phyloP scores from a whole-genome alignment of 2,329 filamentous ascomycete species.

The Fusarium sp. region DNA sequence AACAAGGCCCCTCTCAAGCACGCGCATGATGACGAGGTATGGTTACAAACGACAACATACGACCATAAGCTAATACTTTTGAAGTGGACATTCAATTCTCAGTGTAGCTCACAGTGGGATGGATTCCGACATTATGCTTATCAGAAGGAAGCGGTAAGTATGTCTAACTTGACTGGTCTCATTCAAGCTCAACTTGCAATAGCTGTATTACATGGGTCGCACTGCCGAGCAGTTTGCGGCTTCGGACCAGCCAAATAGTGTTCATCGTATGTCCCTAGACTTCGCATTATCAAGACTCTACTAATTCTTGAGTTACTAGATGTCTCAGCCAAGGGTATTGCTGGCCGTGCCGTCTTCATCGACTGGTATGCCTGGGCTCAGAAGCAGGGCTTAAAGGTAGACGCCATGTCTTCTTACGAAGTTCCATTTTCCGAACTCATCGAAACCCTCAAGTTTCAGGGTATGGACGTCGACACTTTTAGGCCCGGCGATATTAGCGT shows the following conservation, averaged over 20 bases:
- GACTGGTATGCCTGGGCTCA: constrained; percentile 35
- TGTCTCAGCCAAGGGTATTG: constrained; percentile 22
- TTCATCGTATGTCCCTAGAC: constrained; percentile 27
- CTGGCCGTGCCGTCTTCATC: constrained; percentile 27
- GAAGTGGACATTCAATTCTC: constrained; percentile 31
- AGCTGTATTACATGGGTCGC: constrained; percentile 42
- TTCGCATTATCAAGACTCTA: neutral
- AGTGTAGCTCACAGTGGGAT: constrained; percentile 41
- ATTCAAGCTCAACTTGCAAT: neutral
- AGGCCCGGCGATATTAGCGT: constrained; percentile 29
- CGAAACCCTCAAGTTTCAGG: constrained; percentile 17
- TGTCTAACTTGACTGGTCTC: neutral
- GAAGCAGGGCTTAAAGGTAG: constrained; percentile 9
- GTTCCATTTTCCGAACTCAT: constrained; percentile 28
- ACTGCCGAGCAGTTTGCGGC: constrained; percentile 31
- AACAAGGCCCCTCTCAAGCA: constrained; percentile 41
- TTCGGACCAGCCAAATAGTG: constrained; percentile 29
- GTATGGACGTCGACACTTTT: constrained; percentile 5
- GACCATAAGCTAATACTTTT: fast-evolving
- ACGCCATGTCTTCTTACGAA: constrained; percentile 28
- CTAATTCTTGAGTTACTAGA: neutral
- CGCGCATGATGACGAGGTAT: constrained; percentile 40
- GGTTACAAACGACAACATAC: fast-evolving
- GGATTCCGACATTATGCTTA: constrained; percentile 40
- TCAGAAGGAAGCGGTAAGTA: constrained; percentile 31